These are phyloP conservation scores for Chaetoceros tenuissimus DNA, from an alignment of 108 stramenopile genomes.

Conservation along the genomic window DNA sequence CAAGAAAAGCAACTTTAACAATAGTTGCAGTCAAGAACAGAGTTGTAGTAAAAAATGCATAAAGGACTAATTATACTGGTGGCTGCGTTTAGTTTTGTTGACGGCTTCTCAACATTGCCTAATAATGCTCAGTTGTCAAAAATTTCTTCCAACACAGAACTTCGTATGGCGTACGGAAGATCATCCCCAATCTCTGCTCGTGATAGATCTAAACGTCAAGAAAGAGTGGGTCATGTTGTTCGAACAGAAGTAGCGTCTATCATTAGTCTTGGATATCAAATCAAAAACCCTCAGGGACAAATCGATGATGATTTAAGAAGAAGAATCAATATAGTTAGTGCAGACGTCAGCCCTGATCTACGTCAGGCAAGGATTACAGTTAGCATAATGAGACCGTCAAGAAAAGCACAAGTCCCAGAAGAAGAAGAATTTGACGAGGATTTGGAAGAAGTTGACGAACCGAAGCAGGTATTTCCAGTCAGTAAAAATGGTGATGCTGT, in stretches of 20 bases:
- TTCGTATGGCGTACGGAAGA: slow-evolving; percentile 17
- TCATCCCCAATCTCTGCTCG: slow-evolving; percentile 17
- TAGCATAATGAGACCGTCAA: slow-evolving; percentile 39
- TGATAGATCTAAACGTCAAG: slow-evolving; percentile 73
- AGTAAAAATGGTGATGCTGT: slow-evolving; percentile 4
- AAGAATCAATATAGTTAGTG: slow-evolving; percentile 68
- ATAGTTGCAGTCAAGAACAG: too few relatives aligned
- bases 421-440: slow-evolving; percentile 2
- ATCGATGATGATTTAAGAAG: slow-evolving; percentile 61
- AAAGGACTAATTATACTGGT: too few relatives aligned
- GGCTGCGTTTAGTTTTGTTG: too few relatives aligned
- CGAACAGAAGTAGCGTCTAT: slow-evolving; percentile 59
- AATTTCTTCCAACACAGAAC: too few relatives aligned
- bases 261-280: slow-evolving; percentile 39
- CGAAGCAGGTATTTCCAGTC: neutral
- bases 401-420: slow-evolving; percentile 11
- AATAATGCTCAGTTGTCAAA: too few relatives aligned
- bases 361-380: slow-evolving; percentile 76
- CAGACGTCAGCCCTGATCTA: slow-evolving; percentile 80
- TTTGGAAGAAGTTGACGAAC: slow-evolving; percentile 4
- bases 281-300: slow-evolving; percentile 33
- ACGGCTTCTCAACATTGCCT: too few relatives aligned
- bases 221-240: slow-evolving; percentile 76
- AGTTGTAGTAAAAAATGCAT: too few relatives aligned
- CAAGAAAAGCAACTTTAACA: too few relatives aligned